Conservation (phyloP, 1,284 basidiomycete genomes). For the Moesziomyces sp. region DNA sequence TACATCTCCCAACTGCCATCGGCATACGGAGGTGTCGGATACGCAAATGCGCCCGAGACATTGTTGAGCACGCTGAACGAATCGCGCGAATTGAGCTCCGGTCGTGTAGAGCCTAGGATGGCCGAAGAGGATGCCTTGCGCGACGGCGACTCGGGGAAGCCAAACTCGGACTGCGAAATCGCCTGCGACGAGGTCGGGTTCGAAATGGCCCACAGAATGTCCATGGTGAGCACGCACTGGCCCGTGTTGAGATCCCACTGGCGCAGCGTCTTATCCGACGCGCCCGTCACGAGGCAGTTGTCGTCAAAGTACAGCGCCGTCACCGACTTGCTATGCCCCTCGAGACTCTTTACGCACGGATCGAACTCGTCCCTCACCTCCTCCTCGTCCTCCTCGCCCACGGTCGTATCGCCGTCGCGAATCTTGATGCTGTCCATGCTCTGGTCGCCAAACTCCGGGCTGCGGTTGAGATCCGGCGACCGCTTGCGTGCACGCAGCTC, state of each 20-base stretch:
- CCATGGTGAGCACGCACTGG: constrained; percentile 98
- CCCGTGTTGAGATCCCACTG: constrained; percentile 98
- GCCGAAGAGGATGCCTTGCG: constrained; percentile 64
- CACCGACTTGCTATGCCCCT: constrained; percentile 91
- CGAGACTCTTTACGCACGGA: constrained; percentile 80
- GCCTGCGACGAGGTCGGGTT: constrained; percentile 78
- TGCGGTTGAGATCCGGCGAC: constrained; percentile 28
- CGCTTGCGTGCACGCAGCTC: constrained; percentile 34
- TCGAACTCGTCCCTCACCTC: constrained; percentile 66
- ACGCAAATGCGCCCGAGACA: constrained; percentile 71
- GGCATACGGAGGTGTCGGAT: constrained; percentile 84
- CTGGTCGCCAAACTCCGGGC: constrained; percentile 21
- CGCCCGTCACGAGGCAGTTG: constrained; percentile 92
- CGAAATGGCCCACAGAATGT: constrained; percentile 98
- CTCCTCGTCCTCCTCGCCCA: constrained; percentile 69
- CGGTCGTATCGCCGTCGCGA: constrained; percentile 31
- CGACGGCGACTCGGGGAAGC: constrained; percentile 68
- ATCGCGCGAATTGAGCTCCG: constrained; percentile 32
- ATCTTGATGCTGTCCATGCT: constrained; percentile 42
- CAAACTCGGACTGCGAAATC: constrained; percentile 62
- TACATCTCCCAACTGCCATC: constrained; percentile 94
- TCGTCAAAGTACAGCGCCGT: constrained; percentile 95
- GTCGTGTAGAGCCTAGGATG: constrained; percentile 38
- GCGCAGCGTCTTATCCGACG: constrained; percentile 95
- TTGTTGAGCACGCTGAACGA: constrained; percentile 52